These are phyloP conservation scores for Trametes pubescens DNA, from an alignment of 1,284 basidiomycete genomes.

Conservation along the genomic window DNA sequence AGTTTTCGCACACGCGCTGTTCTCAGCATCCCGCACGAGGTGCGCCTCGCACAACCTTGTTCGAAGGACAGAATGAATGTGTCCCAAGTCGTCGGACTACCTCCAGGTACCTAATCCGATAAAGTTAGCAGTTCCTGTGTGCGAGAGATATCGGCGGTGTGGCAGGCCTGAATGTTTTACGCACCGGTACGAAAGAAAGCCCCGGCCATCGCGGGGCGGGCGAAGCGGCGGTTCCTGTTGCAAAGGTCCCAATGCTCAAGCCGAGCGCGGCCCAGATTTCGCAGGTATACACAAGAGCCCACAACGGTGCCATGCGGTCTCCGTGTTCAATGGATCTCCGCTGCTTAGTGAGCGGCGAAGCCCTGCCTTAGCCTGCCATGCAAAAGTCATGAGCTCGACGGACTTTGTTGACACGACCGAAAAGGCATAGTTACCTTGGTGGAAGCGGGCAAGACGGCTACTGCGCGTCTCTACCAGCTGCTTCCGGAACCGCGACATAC, in stretches of 20 bases:
- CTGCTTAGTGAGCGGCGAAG: conserved; percentile 3
- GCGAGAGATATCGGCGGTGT: neutral
- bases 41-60: neutral
- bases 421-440: conserved; percentile 1
- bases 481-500: conserved; percentile 10
- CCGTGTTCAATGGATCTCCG: neutral
- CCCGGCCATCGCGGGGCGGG: neutral
- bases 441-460: conserved; percentile 11
- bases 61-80: conserved; percentile 2
- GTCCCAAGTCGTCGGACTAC: conserved; percentile 1
- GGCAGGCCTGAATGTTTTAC: neutral
- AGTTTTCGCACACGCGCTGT: neutral
- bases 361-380: neutral
- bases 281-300: conserved; percentile 16
- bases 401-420: neutral
- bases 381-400: neutral
- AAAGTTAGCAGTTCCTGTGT: conserved; percentile 1
- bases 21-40: neutral
- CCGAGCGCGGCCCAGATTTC: neutral
- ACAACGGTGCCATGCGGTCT: conserved; percentile 19
- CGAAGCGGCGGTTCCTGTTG: neutral
- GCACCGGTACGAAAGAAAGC: neutral
- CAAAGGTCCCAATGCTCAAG: neutral
- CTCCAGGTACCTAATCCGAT: neutral
- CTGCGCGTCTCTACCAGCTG: neutral